Conservation (phyloP, 495 filamentous ascomycete genomes). For the Podospora pseudocomata region DNA sequence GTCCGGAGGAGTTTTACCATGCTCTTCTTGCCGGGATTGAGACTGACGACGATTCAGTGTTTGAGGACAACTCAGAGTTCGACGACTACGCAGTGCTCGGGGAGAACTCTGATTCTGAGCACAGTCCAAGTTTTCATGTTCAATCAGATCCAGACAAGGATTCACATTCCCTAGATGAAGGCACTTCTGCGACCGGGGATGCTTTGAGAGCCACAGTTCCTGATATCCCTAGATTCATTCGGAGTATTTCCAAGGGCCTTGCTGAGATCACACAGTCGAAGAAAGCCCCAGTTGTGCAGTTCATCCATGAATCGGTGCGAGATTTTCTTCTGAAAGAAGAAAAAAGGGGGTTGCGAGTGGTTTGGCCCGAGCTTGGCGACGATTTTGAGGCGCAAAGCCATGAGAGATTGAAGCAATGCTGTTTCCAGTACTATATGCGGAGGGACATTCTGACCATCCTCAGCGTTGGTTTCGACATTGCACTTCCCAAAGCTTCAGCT, state of each 20-base stretch:
- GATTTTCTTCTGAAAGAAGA: constrained; percentile 34
- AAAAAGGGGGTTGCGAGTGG: constrained; percentile 29
- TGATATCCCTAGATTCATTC: constrained; percentile 22
- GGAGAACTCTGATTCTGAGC: too few species aligned
- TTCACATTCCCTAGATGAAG: not conserved
- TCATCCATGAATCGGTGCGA: constrained; percentile 44
- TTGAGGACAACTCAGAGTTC: constrained; percentile 13
- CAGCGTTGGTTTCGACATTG: not conserved
- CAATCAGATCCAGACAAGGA: too few species aligned
- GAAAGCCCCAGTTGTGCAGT: constrained; percentile 33
- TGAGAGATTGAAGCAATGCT: constrained; percentile 37
- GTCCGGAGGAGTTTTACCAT: constrained; percentile 36
- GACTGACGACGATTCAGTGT: not conserved
- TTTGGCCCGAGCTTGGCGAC: constrained; percentile 33
- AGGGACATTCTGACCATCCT: not conserved
- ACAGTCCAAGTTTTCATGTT: too few species aligned
- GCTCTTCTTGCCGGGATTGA: constrained; percentile 35
- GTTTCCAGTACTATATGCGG: constrained; percentile 24
- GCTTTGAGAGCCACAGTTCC: not conserved
- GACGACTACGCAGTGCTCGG: too few species aligned
- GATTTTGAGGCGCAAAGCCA: constrained; percentile 34
- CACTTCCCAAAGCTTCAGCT: constrained; percentile 18
- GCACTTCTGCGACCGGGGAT: constrained; percentile 11
- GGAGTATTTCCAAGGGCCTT: constrained; percentile 36
- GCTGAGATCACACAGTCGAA: constrained; percentile 31